phyloP scores from a whole-genome alignment of 2,329 filamentous ascomycete genomes.

The Colletotrichum caudatum region DNA sequence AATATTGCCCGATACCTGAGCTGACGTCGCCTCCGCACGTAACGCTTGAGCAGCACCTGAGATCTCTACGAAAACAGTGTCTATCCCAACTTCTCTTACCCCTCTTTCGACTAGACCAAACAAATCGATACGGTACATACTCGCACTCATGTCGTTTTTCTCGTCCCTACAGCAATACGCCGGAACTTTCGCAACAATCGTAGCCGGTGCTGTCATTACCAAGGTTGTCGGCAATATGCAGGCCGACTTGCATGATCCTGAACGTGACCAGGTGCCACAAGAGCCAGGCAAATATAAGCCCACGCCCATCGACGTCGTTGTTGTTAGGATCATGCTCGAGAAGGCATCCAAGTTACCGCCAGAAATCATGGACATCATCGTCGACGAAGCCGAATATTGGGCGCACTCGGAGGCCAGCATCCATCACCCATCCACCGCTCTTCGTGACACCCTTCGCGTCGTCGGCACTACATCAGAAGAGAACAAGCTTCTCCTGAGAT shows the following conservation, averaged over 20 bases:
- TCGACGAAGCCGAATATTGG: constrained; percentile 75
- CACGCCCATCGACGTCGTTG: constrained; percentile 60
- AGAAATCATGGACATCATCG: constrained; percentile 67
- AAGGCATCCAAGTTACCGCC: constrained; percentile 60
- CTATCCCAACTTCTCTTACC: not conserved
- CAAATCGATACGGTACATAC: not conserved
- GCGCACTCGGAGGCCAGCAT: constrained; percentile 58
- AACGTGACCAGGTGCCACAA: not conserved
- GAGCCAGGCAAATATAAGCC: constrained; percentile 48
- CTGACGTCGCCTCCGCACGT: constrained; percentile 34
- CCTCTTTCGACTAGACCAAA: not conserved
- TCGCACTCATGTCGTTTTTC: constrained; percentile 17
- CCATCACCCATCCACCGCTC: constrained; percentile 43
- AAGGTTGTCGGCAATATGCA: constrained; percentile 20
- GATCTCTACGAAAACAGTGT: not conserved
- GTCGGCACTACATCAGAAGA: constrained; percentile 45
- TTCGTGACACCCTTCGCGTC: constrained; percentile 44
- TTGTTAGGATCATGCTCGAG: constrained; percentile 62
- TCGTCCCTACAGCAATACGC: constrained; percentile 28
- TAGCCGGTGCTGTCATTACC: constrained; percentile 23
- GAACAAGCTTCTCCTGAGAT: constrained; percentile 52
- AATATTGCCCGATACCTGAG: not conserved
- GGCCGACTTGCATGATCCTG: not conserved
- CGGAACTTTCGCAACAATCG: constrained; percentile 19
- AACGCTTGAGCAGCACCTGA: not conserved